These are phyloP conservation scores for Pittosporum tobira DNA, from an alignment of 129 eudicot species.

Conservation along the genomic window DNA sequence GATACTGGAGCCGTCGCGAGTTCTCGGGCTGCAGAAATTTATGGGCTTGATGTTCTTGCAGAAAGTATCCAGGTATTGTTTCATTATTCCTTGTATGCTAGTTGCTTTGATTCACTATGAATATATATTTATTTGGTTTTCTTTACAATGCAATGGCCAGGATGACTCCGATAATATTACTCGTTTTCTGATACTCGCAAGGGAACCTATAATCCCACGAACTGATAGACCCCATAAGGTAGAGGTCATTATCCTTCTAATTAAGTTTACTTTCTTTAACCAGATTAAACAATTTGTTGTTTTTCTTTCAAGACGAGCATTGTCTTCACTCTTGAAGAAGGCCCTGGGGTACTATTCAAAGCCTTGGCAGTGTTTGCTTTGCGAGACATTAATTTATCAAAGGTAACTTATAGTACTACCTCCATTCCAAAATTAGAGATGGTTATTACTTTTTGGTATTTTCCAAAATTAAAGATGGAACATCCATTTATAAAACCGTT, in stretches of 20 bases:
- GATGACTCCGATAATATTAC: conserved; percentile 58
- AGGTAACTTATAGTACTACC: conserved; percentile 31
- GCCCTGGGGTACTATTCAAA: conserved; percentile 83
- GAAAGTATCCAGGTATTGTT: conserved; percentile 61
- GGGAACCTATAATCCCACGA: conserved; percentile 84
- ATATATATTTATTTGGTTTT: conserved; percentile 7
- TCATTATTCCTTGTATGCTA: not conserved
- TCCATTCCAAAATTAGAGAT: too few relatives aligned
- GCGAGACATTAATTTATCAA: conserved; percentile 61
- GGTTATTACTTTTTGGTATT: too few relatives aligned
- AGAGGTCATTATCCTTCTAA: conserved; percentile 10
- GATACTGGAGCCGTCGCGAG: conserved; percentile 87
- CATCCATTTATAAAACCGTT: too few relatives aligned
- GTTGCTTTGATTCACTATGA: not conserved
- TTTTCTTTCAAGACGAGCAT: conserved; percentile 59
- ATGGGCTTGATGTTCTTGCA: conserved; percentile 75
- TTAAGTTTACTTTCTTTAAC: not conserved
- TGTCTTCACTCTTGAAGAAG: conserved; percentile 84
- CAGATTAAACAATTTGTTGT: conserved; percentile 4
- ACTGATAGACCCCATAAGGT: conserved; percentile 68
- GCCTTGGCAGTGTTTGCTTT: conserved; percentile 88
- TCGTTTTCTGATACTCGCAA: conserved; percentile 72
- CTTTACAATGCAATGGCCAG: conserved; percentile 29
- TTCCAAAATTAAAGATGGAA: too few relatives aligned
- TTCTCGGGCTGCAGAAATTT: conserved; percentile 74